These are phyloP conservation scores for Anastatica hierochuntica DNA, from an alignment of 345 rosid genomes.

Conservation along the genomic window DNA sequence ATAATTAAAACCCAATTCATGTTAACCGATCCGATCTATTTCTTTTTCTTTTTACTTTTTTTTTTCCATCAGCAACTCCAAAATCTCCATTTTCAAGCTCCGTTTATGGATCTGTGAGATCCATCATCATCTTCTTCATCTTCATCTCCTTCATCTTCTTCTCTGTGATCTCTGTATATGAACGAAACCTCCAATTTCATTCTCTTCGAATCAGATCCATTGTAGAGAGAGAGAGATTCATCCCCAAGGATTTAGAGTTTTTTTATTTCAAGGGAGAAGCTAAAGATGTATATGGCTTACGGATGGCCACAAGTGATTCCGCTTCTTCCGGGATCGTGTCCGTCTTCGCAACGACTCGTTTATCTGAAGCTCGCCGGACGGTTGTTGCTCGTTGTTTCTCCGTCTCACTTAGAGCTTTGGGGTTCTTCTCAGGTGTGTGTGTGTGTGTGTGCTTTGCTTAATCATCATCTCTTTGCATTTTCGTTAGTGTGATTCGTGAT, in stretches of 20 bases:
- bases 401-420: slow-evolving; percentile 90
- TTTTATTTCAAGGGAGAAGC: not conserved
- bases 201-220: slow-evolving; percentile 26
- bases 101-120: slow-evolving; percentile 32
- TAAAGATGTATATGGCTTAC: slow-evolving; percentile 89
- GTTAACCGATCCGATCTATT: slow-evolving; percentile 8
- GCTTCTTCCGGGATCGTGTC: slow-evolving; percentile 49
- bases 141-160: not conserved
- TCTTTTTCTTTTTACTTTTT: too few species aligned
- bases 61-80: too few species aligned
- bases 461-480: slow-evolving; percentile 8
- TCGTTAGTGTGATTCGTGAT: not conserved
- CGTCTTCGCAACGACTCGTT: slow-evolving; percentile 63
- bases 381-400: slow-evolving; percentile 63
- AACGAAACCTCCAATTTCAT: not conserved
- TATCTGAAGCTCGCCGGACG: slow-evolving; percentile 60
- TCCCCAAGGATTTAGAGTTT: not conserved
- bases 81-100: slow-evolving; percentile 4
- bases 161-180: slow-evolving; percentile 17
- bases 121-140: slow-evolving; percentile 22
- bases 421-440: slow-evolving; percentile 75
- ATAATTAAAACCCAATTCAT: not conserved
- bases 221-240: not conserved
- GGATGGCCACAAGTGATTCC: slow-evolving; percentile 99
- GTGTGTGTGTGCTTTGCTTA: too few species aligned